Evolutionary conservation across 2,329 filamentous ascomycete genomes (phyloP).

Genomic region (Scytalidium sp.): DNA sequence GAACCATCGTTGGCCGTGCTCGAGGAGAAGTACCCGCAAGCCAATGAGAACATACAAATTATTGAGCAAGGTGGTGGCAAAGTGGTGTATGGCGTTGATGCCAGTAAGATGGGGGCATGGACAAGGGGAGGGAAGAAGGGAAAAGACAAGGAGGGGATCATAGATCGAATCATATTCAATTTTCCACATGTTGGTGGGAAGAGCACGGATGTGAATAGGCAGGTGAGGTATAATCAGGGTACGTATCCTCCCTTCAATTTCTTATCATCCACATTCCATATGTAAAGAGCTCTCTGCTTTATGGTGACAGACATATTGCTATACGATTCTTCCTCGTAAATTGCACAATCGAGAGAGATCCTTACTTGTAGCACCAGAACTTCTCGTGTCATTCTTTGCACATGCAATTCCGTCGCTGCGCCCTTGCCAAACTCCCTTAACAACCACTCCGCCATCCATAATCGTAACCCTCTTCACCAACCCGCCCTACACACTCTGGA

Average conservation of each 20-base stretch:
- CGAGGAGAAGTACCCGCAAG: conserved; percentile 72
- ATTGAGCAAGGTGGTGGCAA: conserved; percentile 42
- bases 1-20: conserved; percentile 59
- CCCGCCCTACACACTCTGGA: conserved; percentile 95
- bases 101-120: conserved; percentile 56
- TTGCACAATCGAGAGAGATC: neutral
- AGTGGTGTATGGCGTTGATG: conserved; percentile 65
- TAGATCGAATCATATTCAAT: conserved; percentile 87
- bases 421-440: conserved; percentile 16
- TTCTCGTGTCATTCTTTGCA: conserved; percentile 68
- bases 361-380: conserved; percentile 37
- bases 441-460: conserved; percentile 50
- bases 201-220: conserved; percentile 88
- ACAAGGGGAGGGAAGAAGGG: conserved; percentile 14
- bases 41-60: conserved; percentile 52
- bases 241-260: conserved; percentile 3
- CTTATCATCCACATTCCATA: neutral
- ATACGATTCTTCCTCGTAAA: neutral
- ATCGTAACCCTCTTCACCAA: conserved; percentile 89
- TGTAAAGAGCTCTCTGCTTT: neutral
- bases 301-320: neutral
- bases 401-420: conserved; percentile 50
- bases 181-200: conserved; percentile 96
- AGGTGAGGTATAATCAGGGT: conserved; percentile 85
- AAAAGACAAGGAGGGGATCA: conserved; percentile 38